phyloP scores from a whole-genome alignment of 129 eudicot genomes.

The Flaveria ramosissima region DNA sequence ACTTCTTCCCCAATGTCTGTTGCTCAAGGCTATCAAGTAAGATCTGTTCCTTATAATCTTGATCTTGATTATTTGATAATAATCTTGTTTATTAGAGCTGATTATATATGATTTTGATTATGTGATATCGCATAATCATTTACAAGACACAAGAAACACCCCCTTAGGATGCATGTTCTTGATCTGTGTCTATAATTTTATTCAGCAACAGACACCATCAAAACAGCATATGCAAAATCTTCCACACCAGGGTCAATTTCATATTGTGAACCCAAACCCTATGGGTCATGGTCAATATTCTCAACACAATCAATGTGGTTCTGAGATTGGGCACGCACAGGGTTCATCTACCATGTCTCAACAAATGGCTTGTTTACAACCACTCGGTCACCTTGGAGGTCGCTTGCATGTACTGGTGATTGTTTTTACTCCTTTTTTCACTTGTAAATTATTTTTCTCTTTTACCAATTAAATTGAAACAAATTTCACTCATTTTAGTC shows the following conservation, averaged over 20 bases:
- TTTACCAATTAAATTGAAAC: background rate
- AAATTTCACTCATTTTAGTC: background rate
- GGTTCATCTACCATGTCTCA: constrained; percentile 58
- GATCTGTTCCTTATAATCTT: constrained; percentile 3
- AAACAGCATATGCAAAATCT: constrained; percentile 66
- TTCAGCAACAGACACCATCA: constrained; percentile 62
- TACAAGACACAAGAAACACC: background rate
- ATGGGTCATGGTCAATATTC: constrained; percentile 58
- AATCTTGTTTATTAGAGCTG: background rate
- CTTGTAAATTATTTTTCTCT: background rate
- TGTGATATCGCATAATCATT: background rate
- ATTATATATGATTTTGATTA: background rate
- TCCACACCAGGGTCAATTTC: constrained; percentile 67
- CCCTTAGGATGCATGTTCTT: background rate
- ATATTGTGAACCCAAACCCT: constrained; percentile 59
- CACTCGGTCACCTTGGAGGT: constrained; percentile 71
- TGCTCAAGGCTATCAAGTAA: constrained; percentile 77
- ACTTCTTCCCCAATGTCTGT: constrained; percentile 60
- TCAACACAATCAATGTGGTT: constrained; percentile 69
- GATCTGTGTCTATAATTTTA: constrained; percentile 20
- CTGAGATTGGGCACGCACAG: constrained; percentile 66
- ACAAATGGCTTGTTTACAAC: constrained; percentile 70
- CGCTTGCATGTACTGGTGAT: constrained; percentile 78
- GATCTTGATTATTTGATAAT: background rate
- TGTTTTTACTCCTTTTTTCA: background rate